These are phyloP conservation scores for Rubus idaeus DNA, from an alignment of 306 rosid genomes.

Conservation along the genomic window DNA sequence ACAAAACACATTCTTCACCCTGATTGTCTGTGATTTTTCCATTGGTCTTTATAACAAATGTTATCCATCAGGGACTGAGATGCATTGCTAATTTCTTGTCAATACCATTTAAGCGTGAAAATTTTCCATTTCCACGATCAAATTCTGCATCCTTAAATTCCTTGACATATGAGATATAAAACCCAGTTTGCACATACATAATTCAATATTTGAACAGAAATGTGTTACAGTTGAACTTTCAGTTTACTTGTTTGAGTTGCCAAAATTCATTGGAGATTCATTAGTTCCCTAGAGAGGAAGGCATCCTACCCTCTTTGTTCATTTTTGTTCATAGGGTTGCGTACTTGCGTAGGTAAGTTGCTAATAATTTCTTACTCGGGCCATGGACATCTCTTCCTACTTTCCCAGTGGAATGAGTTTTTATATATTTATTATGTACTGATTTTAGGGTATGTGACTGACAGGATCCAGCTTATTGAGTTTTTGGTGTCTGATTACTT, in stretches of 20 bases:
- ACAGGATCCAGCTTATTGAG: conserved; percentile 90
- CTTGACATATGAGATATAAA: not conserved
- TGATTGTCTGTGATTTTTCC: not conserved
- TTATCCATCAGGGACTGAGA: too few species aligned
- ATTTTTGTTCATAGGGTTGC: too few species aligned
- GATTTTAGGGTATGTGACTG: conserved; percentile 14
- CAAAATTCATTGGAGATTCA: not conserved
- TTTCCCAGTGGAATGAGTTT: not conserved
- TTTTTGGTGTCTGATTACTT: conserved; percentile 76
- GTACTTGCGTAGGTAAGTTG: too few species aligned
- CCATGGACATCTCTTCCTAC: not conserved
- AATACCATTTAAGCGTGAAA: too few species aligned
- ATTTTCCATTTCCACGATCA: too few species aligned
- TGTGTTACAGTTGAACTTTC: not conserved
- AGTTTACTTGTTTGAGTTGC: conserved; percentile 9
- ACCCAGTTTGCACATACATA: not conserved
- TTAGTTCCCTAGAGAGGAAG: not conserved
- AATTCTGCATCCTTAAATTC: not conserved
- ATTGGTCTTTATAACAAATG: not conserved
- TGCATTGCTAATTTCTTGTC: too few species aligned
- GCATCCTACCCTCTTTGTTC: not conserved
- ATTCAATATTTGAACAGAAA: not conserved
- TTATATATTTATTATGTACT: not conserved
- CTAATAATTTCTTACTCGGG: too few species aligned
- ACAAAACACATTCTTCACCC: conserved; percentile 3